Base-by-base conservation (phyloP, 1,284 basidiomycete species). In the Anthracocystis walkeri region DNA sequence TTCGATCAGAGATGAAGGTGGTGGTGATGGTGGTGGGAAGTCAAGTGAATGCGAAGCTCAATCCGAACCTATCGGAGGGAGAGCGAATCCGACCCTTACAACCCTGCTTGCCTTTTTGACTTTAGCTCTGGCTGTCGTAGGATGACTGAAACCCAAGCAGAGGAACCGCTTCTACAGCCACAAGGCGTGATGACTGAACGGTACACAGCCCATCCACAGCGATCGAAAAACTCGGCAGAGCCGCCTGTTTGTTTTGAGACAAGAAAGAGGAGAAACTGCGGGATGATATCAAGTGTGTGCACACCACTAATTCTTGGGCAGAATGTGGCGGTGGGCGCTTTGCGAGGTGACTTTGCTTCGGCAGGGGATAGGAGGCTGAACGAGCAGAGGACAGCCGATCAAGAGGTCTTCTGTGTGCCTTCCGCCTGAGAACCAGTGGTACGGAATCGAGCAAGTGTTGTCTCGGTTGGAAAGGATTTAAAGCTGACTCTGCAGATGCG, bases 1-100 rank as follows among this genome's bases (percentile, higher is more conserved):
- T 6, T 27, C 25, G 48, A 31, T n/a, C 29, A 20, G n/a, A 49
- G 25, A 5, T 4, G 35, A 3, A 14, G 35, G 20, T 5, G 40
- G 21, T 20, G 21, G n/a, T 35, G 45, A 29, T 58, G 61, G 51
- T 33, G 44, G 58, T 41, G n/a, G 25, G 27, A n/a, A 31, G 11
- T 5, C 20, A 46, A 46, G 21, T 23, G 44, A 16, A 46, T 46
- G 7, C 21, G 20, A 23, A 2, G 44, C 7, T 6, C 4, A 14
- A 14, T 11, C 23, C 2, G 23, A 7, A 6, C 12, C n/a, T 23
- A 2, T 25, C 6, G 23, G 14, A 21, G 21, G 44, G 23, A 46
- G 11, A 46, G 12, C 3, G 20, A 23, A 20, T 14, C 16, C 7
- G 44, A 14, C 21, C 44, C 20, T n/a, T 27, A 21, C 29, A n/a